These are phyloP conservation scores for Stylosanthes scabra DNA, from an alignment of 331 rosid genomes.

Conservation along the genomic window DNA sequence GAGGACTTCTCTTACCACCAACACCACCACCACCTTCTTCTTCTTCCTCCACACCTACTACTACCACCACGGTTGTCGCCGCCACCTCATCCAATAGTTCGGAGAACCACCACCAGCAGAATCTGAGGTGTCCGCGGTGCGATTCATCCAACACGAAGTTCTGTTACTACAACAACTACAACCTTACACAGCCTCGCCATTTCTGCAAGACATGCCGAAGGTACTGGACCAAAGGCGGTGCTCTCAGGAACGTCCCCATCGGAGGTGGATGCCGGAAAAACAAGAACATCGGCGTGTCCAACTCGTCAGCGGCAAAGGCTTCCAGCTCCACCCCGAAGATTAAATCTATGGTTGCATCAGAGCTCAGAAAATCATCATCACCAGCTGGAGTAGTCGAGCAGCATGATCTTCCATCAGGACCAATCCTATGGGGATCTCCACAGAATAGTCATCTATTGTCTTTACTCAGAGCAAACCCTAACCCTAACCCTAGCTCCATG, in stretches of 20 bases:
- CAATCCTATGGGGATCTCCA: conserved; percentile 78
- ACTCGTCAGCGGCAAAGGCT: conserved; percentile 40
- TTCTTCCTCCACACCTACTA: conserved; percentile 25
- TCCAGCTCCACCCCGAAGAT: conserved; percentile 49
- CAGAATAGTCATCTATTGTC: conserved; percentile 73
- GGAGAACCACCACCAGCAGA: conserved; percentile 42
- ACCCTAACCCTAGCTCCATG: conserved; percentile 60
- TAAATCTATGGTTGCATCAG: conserved; percentile 57
- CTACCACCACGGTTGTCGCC: background rate
- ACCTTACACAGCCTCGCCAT: conserved; percentile 96
- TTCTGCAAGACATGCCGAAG: conserved; percentile 97
- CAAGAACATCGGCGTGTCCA: conserved; percentile 45
- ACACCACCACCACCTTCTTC: conserved; percentile 17
- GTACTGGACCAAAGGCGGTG: conserved; percentile 93
- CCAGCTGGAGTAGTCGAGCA: conserved; percentile 51
- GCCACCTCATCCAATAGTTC: conserved; percentile 33
- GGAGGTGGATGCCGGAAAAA: conserved; percentile 90
- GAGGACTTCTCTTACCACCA: conserved; percentile 42
- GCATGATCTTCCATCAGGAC: conserved; percentile 50
- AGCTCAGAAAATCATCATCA: conserved; percentile 60
- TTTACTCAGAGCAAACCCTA: conserved; percentile 69
- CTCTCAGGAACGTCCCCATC: conserved; percentile 82
- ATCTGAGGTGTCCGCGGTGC: conserved; percentile 83
- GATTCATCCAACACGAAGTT: conserved; percentile 91
- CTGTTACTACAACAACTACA: conserved; percentile 96